Conservation (phyloP, 371 early-diverging fungal genomes). For the Dichotomocladium elegans region DNA sequence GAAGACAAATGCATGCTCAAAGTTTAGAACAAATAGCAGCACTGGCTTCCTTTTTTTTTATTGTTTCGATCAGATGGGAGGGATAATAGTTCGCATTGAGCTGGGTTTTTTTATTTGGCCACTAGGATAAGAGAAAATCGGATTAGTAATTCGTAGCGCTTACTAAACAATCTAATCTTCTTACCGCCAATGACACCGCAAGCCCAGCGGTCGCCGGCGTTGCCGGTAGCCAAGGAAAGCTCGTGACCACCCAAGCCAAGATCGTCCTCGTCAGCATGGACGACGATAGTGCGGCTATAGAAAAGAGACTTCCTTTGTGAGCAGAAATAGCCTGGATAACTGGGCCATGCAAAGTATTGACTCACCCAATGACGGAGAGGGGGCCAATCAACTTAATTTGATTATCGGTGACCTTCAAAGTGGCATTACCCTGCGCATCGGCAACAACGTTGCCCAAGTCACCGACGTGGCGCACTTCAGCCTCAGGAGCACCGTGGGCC, state of each 20-base stretch:
- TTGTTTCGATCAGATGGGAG: no score
- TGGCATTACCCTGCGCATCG: conserved; percentile 54
- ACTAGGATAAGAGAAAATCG: conserved; percentile 1
- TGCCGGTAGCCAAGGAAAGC: conserved; percentile 76
- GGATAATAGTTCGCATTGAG: no score
- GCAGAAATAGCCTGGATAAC: conserved; percentile 44
- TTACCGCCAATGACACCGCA: conserved; percentile 87
- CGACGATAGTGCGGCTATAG: conserved; percentile 75
- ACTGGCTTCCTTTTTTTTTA: no score
- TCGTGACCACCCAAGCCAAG: conserved; percentile 78
- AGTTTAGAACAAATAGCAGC: no score
- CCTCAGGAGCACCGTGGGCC: conserved; percentile 81
- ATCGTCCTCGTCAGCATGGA: conserved; percentile 83
- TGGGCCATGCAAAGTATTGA: neutral
- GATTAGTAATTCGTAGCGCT: neutral
- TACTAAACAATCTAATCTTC: conserved; percentile 4
- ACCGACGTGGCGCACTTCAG: conserved; percentile 78
- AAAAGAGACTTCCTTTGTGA: neutral
- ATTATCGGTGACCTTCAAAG: conserved; percentile 56
- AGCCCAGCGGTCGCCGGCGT: conserved; percentile 80
- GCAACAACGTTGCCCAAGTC: conserved; percentile 85
- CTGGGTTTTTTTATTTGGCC: conserved; percentile 7
- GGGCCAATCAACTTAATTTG: conserved; percentile 77
- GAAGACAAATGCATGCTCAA: neutral
- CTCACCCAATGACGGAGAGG: conserved; percentile 73